These are phyloP conservation scores for Moniliophthora roreri DNA, from an alignment of 1,284 basidiomycete species.

Conservation along the genomic window DNA sequence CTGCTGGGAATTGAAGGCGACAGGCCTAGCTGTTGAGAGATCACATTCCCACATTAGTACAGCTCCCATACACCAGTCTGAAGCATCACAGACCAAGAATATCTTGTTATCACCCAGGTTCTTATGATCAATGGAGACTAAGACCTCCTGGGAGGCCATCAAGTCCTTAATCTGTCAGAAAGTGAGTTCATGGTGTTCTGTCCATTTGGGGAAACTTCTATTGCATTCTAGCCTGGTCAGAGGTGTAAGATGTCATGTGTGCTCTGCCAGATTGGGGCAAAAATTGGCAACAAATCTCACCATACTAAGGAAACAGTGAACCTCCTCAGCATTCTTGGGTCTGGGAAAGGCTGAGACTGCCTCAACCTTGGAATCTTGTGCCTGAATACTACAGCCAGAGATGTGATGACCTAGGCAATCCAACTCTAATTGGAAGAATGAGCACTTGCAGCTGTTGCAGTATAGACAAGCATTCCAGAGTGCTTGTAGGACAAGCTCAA, in stretches of 20 bases:
- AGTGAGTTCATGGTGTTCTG: slow-evolving; percentile 17
- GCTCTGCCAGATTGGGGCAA: slow-evolving; percentile 22
- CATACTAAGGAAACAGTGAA: slow-evolving; percentile 29
- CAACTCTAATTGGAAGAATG: slow-evolving; percentile 12
- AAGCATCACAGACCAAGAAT: slow-evolving; percentile 37
- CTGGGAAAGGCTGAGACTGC: slow-evolving; percentile 20
- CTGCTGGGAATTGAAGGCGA: slow-evolving; percentile 32
- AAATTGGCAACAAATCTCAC: slow-evolving; percentile 30
- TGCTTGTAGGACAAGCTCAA: slow-evolving; percentile 24
- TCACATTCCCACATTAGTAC: slow-evolving; percentile 30
- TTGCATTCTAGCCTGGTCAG: slow-evolving; percentile 23
- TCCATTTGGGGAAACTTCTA: slow-evolving; percentile 23
- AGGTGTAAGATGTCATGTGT: slow-evolving; percentile 24
- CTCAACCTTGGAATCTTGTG: slow-evolving; percentile 14
- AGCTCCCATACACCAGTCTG: slow-evolving; percentile 29
- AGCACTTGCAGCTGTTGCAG: slow-evolving; percentile 25
- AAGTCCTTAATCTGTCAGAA: slow-evolving; percentile 34
- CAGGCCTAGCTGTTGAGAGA: slow-evolving; percentile 29
- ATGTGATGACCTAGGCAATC: slow-evolving; percentile 30
- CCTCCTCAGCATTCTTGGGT: slow-evolving; percentile 21
- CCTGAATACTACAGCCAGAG: slow-evolving; percentile 20
- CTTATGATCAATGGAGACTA: slow-evolving; percentile 33
- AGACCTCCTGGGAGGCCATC: slow-evolving; percentile 22
- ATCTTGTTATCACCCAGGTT: slow-evolving; percentile 29
- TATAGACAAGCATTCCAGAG: slow-evolving; percentile 23